Conservation (phyloP, 768 basidiomycete genomes). For the Psilocybe tampanensis region DNA sequence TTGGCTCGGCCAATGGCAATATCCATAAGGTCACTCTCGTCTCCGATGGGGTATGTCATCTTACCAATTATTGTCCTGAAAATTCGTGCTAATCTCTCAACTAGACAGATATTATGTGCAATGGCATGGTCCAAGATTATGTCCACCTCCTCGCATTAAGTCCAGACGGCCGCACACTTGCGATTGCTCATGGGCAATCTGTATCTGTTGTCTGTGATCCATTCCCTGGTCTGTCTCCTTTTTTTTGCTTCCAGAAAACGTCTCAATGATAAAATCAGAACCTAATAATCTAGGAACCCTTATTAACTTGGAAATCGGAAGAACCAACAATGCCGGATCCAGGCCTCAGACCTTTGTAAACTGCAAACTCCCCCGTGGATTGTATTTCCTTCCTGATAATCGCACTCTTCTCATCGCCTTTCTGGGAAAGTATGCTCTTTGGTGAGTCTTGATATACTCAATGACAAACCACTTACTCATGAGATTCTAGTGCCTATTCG, state of each 20-base stretch:
- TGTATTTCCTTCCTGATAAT: neutral
- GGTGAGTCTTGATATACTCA: neutral
- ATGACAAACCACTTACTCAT: too few relatives aligned
- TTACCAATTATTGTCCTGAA: too few relatives aligned
- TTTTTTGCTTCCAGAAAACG: too few relatives aligned
- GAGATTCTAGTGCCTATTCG: neutral
- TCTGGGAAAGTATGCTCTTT: neutral
- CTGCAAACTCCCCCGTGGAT: neutral
- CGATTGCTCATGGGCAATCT: neutral
- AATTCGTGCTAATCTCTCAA: too few relatives aligned
- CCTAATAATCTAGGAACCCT: too few relatives aligned
- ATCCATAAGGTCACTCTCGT: neutral
- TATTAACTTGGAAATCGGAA: too few relatives aligned
- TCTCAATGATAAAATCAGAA: too few relatives aligned
- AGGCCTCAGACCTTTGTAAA: neutral
- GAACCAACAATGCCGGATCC: too few relatives aligned
- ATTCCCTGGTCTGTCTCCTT: slow-evolving; percentile 5
- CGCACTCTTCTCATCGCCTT: neutral
- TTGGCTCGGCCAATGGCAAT: neutral
- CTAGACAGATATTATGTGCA: too few relatives aligned
- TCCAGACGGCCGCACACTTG: neutral
- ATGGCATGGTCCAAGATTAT: neutral
- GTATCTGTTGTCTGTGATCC: slow-evolving; percentile 1
- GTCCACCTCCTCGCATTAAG: neutral
- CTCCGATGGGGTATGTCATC: neutral